These are phyloP conservation scores for Xylaria hypoxylon DNA, from an alignment of 2,329 filamentous ascomycete species.

Conservation along the genomic window DNA sequence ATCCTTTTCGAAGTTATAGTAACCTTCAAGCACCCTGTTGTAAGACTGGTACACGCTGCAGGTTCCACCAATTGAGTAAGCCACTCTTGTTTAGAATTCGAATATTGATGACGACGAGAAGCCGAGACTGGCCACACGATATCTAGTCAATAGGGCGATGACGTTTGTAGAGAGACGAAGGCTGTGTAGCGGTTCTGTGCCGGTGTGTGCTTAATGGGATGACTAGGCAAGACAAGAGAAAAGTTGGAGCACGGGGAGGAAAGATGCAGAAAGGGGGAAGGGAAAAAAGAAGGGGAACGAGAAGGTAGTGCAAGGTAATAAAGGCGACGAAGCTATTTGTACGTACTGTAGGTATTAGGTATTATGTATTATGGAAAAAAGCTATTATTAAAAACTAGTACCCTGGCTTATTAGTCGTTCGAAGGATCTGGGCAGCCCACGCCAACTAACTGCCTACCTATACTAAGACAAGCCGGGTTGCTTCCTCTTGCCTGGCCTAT, in stretches of 20 bases:
- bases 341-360: slow-evolving; percentile 7
- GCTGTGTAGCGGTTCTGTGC: slow-evolving; percentile 3
- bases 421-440: slow-evolving; percentile 38
- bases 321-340: slow-evolving; percentile 40
- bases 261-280: slow-evolving; percentile 24
- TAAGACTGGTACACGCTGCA: not conserved
- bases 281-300: slow-evolving; percentile 21
- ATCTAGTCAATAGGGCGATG: slow-evolving; percentile 9
- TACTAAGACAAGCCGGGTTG: slow-evolving; percentile 25
- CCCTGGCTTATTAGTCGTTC: slow-evolving; percentile 34
- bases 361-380: slow-evolving; percentile 20
- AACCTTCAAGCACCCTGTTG: slow-evolving; percentile 7
- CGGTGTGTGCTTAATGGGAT: not conserved
- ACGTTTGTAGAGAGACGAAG: slow-evolving; percentile 6
- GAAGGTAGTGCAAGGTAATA: slow-evolving; percentile 20
- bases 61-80: slow-evolving; percentile 8
- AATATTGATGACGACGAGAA: not conserved
- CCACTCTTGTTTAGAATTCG: not conserved
- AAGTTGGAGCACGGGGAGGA: slow-evolving; percentile 22
- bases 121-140: not conserved
- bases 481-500: slow-evolving; percentile 15
- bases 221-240: slow-evolving; percentile 4
- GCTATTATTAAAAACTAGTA: slow-evolving; percentile 31
- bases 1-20: slow-evolving; percentile 13
- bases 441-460: slow-evolving; percentile 22